Conservation (phyloP, 2,329 filamentous ascomycete species). For the Sporothrix phasma region DNA sequence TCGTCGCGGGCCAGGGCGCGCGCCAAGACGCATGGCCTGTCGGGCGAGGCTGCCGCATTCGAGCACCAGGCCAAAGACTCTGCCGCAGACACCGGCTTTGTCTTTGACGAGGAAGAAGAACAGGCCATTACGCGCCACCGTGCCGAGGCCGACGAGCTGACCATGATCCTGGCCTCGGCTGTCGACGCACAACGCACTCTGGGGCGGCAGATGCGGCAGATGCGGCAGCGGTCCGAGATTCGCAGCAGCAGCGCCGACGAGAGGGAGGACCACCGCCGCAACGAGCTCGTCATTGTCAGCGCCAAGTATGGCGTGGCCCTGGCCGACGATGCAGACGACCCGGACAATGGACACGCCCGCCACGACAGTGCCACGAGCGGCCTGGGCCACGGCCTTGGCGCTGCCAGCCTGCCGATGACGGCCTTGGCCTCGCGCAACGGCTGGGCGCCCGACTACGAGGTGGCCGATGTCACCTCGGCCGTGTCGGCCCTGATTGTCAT, state of each 20-base stretch:
- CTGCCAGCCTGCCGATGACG: slow-evolving; percentile 21
- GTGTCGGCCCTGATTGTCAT: slow-evolving; percentile 34
- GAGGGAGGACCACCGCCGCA: not conserved
- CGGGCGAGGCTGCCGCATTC: not conserved
- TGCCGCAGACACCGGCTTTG: slow-evolving; percentile 7
- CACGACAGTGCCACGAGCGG: not conserved
- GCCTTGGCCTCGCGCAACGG: slow-evolving; percentile 21
- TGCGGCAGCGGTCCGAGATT: not conserved
- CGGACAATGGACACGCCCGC: slow-evolving; percentile 20
- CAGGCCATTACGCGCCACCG: slow-evolving; percentile 27
- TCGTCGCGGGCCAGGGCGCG: not conserved
- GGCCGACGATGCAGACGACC: slow-evolving; percentile 13
- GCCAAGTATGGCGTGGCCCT: slow-evolving; percentile 37
- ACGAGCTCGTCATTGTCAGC: slow-evolving; percentile 38
- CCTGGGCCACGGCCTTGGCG: not conserved
- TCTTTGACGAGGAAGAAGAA: slow-evolving; percentile 15
- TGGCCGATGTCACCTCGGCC: slow-evolving; percentile 41
- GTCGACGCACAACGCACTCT: slow-evolving; percentile 31
- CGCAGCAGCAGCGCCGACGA: not conserved
- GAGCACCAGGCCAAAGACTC: slow-evolving; percentile 18
- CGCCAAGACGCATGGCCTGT: not conserved
- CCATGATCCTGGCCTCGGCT: slow-evolving; percentile 32
- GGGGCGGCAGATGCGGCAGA: slow-evolving; percentile 27
- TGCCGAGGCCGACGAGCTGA: slow-evolving; percentile 36
- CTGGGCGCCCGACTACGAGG: slow-evolving; percentile 27